Percentiles rank a stretch among this genome's conserved stretches.
Conservation (phyloP, 164 flowering plant species). For the Magnolia changhungtana region DNA sequence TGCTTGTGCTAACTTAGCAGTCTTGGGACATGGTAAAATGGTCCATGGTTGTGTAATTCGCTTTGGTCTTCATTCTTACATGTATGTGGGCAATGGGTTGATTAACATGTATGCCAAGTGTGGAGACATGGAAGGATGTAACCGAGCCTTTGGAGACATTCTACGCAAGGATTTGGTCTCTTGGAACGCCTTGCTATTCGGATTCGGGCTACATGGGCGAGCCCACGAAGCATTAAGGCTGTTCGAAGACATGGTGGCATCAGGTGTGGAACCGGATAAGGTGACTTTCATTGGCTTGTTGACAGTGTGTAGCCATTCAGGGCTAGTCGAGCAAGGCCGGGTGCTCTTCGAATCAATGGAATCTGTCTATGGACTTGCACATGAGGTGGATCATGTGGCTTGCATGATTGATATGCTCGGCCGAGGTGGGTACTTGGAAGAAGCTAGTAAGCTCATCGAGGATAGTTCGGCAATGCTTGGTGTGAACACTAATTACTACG, state of each 20-base stretch:
- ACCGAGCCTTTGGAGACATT: constrained; percentile 39
- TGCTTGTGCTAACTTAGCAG: constrained; percentile 61
- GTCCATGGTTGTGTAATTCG: constrained; percentile 45
- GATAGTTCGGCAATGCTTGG: constrained; percentile 11
- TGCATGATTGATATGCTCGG: constrained; percentile 64
- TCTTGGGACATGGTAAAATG: constrained; percentile 50
- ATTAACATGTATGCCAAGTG: constrained; percentile 75
- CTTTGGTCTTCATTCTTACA: constrained; percentile 40
- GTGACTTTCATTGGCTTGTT: constrained; percentile 57
- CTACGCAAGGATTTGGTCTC: constrained; percentile 38
- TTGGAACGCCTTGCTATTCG: constrained; percentile 71
- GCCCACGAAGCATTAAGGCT: constrained; percentile 36
- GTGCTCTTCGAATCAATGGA: constrained; percentile 37
- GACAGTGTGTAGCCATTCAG: constrained; percentile 61
- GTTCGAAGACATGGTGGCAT: constrained; percentile 38
- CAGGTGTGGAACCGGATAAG: constrained; percentile 40
- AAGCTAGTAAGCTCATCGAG: constrained; percentile 34
- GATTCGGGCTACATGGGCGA: constrained; percentile 52
- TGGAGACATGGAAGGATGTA: constrained; percentile 50
- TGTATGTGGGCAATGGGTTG: constrained; percentile 61
- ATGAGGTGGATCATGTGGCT: constrained; percentile 45
- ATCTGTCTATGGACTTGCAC: constrained; percentile 25
- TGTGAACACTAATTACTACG: constrained; percentile 20
- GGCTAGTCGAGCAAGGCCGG: constrained; percentile 38
- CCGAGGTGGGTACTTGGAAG: constrained; percentile 40